Base-by-base conservation (phyloP, 2,329 filamentous ascomycete species). In the Plenodomus biglobosus region DNA sequence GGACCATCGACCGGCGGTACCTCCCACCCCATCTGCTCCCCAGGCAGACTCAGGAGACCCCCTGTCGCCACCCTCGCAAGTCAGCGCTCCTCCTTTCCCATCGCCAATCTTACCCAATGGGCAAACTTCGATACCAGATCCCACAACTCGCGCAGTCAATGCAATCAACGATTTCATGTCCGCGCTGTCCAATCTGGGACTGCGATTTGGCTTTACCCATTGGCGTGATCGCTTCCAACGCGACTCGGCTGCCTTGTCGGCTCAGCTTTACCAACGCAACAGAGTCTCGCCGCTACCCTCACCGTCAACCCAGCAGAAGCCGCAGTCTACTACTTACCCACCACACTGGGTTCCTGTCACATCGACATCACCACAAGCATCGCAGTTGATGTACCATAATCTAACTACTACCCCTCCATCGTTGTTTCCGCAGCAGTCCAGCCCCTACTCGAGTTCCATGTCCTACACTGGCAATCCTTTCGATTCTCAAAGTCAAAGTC, bases 191-290 rank as follows among this genome's bases (percentile, higher is more conserved):
- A 65, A 66, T 17, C 77, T 79, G 39, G 77, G 77, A 15, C 62
- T 75, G 17, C 68, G 76, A 13, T 79, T 77, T 58, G 77, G 77
- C 20, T 77, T 76, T 53, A 76, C 76, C 47, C 75, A 75, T 56
- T 78, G 76, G 76, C 75, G 73, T 16, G 75, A 78, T 44, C 73
- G 75, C 15, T 79, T 78, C 55, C 74, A 76, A 49, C 69, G 67
- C 17, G 76, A 78, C 45, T 75, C 75, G 0, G 66, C 71, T 1
- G 49, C 61, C 1, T 66, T 78, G 34, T 65, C 73, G 2, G 66
- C 73, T 8, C 70, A 75, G 16, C 68, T 79, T 0, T 72, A 75
- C 36, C 66, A 70, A 34, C 71, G 74, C 38, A 53, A 52, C 13
- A 64, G 64, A 5, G 40, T 50, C 2, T 62, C 65, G 0, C 61